These are phyloP conservation scores for Pseudocercospora macadamiae DNA, from an alignment of 2,329 filamentous ascomycete genomes.

Conservation along the genomic window DNA sequence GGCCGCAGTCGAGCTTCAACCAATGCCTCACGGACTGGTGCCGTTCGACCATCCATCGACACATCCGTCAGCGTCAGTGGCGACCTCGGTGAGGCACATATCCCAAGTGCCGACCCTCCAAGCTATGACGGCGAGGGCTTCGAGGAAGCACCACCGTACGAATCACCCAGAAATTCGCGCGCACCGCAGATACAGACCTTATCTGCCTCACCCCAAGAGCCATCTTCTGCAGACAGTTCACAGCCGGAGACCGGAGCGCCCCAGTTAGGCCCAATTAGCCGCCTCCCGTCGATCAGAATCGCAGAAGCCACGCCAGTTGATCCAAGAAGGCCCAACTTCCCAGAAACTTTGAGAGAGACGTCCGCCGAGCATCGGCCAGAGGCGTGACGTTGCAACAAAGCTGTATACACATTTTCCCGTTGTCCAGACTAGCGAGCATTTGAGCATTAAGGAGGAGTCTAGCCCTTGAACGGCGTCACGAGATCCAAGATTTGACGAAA, in stretches of 20 bases:
- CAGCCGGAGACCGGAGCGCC: slow-evolving; percentile 28
- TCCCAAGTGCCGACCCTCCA: slow-evolving; percentile 39
- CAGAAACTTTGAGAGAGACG: slow-evolving; percentile 19
- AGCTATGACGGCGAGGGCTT: slow-evolving; percentile 40
- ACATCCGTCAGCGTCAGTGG: slow-evolving; percentile 23
- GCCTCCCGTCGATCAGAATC: slow-evolving; percentile 49
- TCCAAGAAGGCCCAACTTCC: slow-evolving; percentile 17
- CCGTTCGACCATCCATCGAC: slow-evolving; percentile 33
- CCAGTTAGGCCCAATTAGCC: slow-evolving; percentile 43
- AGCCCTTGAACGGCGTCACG: slow-evolving; percentile 12
- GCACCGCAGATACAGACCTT: slow-evolving; percentile 20
- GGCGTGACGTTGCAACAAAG: slow-evolving; percentile 4
- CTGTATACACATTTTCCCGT: neutral
- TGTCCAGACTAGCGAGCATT: neutral
- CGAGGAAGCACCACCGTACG: slow-evolving; percentile 54
- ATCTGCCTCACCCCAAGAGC: slow-evolving; percentile 8
- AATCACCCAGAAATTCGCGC: slow-evolving; percentile 41
- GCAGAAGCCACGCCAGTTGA: slow-evolving; percentile 42
- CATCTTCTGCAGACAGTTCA: slow-evolving; percentile 2
- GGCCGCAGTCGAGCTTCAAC: slow-evolving; percentile 35
- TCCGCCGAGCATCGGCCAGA: slow-evolving; percentile 16
- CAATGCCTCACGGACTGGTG: slow-evolving; percentile 18
- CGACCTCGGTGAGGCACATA: slow-evolving; percentile 36
- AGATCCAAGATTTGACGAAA: slow-evolving; percentile 25
- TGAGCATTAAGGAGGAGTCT: neutral